Conservation (phyloP, 352 stramenopile genomes). For the Phytophthora constricta region DNA sequence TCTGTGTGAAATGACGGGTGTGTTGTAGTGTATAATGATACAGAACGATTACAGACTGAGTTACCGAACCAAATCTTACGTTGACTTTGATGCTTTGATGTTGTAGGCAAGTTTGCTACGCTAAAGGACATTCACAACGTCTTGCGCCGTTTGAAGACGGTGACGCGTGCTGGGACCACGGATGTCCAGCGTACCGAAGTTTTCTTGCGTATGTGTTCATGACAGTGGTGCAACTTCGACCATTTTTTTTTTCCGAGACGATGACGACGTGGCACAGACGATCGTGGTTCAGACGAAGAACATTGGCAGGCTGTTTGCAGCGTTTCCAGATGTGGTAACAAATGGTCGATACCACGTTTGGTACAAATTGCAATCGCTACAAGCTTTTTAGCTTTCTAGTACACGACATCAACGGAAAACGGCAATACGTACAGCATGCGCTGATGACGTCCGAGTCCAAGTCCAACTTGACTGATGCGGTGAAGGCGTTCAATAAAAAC, state of each 20-base stretch:
- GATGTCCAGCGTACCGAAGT: not conserved
- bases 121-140: conserved; percentile 5
- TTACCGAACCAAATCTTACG: not conserved
- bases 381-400: conserved; percentile 27
- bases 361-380: conserved; percentile 23
- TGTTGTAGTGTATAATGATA: not conserved
- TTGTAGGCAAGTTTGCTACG: not conserved
- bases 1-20: not conserved
- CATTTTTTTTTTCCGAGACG: conserved; percentile 1
- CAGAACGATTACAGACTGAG: not conserved
- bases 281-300: conserved; percentile 13
- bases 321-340: conserved; percentile 26
- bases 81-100: not conserved
- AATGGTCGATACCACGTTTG: conserved; percentile 15
- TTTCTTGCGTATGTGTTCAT: not conserved
- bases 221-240: not conserved
- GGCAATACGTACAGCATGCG: conserved; percentile 21
- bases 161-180: not conserved
- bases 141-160: not conserved
- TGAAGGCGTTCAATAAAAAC: not conserved
- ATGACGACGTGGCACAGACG: not conserved
- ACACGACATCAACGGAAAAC: conserved; percentile 18
- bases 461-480: conserved; percentile 4
- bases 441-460: conserved; percentile 14
- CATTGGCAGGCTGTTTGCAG: conserved; percentile 18